Evolutionary conservation across 345 rosid species (phyloP), one percentile per base, ranked within the genome.

Genomic region (Dipteronia dyeriana): DNA sequence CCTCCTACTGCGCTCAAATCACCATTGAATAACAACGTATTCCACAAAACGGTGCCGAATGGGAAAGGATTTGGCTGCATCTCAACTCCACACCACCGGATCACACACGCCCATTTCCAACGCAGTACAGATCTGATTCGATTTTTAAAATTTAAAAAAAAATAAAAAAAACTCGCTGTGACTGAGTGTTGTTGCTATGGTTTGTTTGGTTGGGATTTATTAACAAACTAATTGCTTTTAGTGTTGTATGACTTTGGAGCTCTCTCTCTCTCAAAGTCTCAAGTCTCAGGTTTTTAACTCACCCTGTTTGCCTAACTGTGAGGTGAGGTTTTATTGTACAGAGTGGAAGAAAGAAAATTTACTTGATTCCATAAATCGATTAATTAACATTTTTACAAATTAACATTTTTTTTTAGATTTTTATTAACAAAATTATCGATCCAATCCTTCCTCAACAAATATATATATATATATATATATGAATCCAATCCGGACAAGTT

Each of bases 41-140:
- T 91, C 65, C 87, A 88, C 51, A 91, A 86, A 71, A 80, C 85
- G 72, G 81, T 77, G 75, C 90, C 91, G 76, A 91, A 88, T 64
- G 91, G 92, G 86, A 91, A 91, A 72, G 78, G 87, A 79, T 84
- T 90, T 72, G 91, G 90, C 90, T 91, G 98, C 98, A 91, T 94
- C 86, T 92, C 91, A 85, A 54, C 80, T 76, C 79, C 34, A 22
- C 23, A 71, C 16, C 51, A 74, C 76, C 51, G 76, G 86, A 83
- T 87, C 86, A 69, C 9, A 19, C 25, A 34, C 26, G 26, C 63
- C 63, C 63, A 59, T 59, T 59, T 59, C 49, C 49, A 9, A 14
- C 14, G 2, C 63, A 59, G 63, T 8, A n/a, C 63, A 45, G 68
- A 62, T 59, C 66, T 47, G 69, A 63, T 34, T 63, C 12, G 66